These are phyloP conservation scores for Mucor piriformis DNA, from an alignment of 371 early-diverging fungal species.

Conservation along the genomic window DNA sequence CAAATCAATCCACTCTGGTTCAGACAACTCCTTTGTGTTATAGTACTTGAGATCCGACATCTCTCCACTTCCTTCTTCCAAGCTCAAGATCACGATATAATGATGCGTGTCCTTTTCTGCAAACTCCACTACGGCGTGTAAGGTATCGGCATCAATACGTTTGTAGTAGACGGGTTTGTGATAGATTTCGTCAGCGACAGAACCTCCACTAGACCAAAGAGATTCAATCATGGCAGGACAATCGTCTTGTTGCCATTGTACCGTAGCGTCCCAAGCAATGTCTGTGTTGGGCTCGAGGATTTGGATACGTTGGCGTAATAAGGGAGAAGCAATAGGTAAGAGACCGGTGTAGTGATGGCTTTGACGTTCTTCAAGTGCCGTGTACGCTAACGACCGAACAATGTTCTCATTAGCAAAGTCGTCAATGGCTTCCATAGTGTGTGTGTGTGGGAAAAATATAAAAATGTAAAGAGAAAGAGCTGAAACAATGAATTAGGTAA, in stretches of 20 bases:
- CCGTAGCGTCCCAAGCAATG: constrained; percentile 30
- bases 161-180: constrained; percentile 48
- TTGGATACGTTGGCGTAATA: constrained; percentile 39
- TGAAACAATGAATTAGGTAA: constrained; percentile 7
- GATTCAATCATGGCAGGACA: constrained; percentile 39
- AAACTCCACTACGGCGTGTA: constrained; percentile 46
- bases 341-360: constrained; percentile 34
- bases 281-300: constrained; percentile 6
- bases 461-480: neutral
- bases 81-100: constrained; percentile 39
- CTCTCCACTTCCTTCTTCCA: constrained; percentile 36
- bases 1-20: constrained; percentile 42
- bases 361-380: constrained; percentile 42
- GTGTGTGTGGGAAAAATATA: no score
- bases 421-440: constrained; percentile 58
- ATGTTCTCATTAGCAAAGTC: constrained; percentile 54
- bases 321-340: constrained; percentile 33
- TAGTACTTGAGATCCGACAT: constrained; percentile 49
- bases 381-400: constrained; percentile 49
- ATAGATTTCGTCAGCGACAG: constrained; percentile 17
- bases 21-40: constrained; percentile 42
- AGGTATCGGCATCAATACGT: constrained; percentile 46
- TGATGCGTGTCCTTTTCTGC: constrained; percentile 27
- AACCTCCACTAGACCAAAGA: constrained; percentile 24
- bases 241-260: constrained; percentile 50